phyloP scores from a whole-genome alignment of 192 early-diverging fungal species.

The Lunasporangiospora selenospora region DNA sequence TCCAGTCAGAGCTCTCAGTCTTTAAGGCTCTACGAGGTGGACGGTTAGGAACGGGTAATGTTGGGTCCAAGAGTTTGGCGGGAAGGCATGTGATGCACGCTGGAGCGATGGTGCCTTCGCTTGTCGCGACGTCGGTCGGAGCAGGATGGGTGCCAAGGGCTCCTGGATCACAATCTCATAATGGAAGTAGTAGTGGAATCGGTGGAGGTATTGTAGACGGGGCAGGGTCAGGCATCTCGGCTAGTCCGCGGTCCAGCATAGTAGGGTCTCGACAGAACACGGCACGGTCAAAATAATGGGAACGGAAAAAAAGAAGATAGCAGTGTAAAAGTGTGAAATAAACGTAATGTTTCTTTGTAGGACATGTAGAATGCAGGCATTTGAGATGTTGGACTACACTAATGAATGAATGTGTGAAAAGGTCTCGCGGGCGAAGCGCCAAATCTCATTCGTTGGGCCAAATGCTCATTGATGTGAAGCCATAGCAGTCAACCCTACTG shows the following conservation, averaged over 20 bases:
- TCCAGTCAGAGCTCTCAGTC: constrained; percentile 39
- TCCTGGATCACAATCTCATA: not conserved
- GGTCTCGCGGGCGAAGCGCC: too few relatives aligned
- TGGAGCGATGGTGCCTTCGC: constrained; percentile 49
- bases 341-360: too few relatives aligned
- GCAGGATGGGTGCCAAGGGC: constrained; percentile 49
- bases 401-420: too few relatives aligned
- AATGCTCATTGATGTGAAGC: too few relatives aligned
- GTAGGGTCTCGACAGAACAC: constrained; percentile 20
- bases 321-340: too few relatives aligned
- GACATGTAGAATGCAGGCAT: too few relatives aligned
- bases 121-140: constrained; percentile 51
- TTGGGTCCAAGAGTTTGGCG: not conserved
- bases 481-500: too few relatives aligned
- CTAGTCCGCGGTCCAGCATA: constrained; percentile 38
- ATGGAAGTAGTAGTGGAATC: not conserved
- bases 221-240: too few relatives aligned
- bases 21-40: constrained; percentile 53
- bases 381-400: too few relatives aligned
- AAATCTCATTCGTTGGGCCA: too few relatives aligned
- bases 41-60: constrained; percentile 12
- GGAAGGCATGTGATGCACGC: constrained; percentile 36
- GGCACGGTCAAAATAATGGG: not conserved
- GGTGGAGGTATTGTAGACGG: too few relatives aligned
- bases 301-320: not conserved